A percentile compares a stretch with the other conserved stretches of the same genome.
phyloP scores from a whole-genome alignment of 371 early-diverging fungal species.

The Capillidium heterosporum region DNA sequence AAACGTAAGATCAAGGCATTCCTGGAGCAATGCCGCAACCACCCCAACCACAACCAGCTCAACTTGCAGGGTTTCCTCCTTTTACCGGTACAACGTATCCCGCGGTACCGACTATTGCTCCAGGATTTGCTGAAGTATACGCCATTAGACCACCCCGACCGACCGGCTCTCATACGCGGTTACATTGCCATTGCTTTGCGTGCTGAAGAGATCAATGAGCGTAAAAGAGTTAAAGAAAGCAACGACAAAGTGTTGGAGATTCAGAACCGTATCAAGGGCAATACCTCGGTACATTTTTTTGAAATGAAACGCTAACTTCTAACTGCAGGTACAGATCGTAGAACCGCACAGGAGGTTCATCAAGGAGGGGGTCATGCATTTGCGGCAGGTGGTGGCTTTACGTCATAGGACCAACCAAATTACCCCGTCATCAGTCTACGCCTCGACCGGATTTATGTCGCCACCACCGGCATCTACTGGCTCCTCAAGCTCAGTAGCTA shows the following conservation, averaged over 20 bases:
- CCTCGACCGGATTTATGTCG: no score
- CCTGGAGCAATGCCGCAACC: conserved; percentile 14
- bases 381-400: conserved; percentile 13
- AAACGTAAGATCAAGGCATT: conserved; percentile 17
- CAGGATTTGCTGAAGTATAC: conserved; percentile 42
- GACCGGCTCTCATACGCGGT: conserved; percentile 26
- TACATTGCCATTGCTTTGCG: conserved; percentile 29
- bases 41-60: conserved; percentile 33
- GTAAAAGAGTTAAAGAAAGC: conserved; percentile 30
- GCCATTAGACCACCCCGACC: conserved; percentile 35
- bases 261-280: conserved; percentile 22
- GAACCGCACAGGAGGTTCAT: conserved; percentile 27
- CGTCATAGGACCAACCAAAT: conserved; percentile 7
- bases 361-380: conserved; percentile 19
- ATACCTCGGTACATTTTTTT: conserved; percentile 6
- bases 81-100: conserved; percentile 65
- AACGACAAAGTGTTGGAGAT: conserved; percentile 21
- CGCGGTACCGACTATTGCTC: conserved; percentile 54
- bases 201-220: conserved; percentile 54
- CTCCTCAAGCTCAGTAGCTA: neutral
- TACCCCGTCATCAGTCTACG: no score
- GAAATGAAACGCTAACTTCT: neutral
- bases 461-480: conserved; percentile 4
- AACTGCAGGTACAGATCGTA: conserved; percentile 18
- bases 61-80: conserved; percentile 53